These are phyloP conservation scores for Colletotrichum sp. DNA, from an alignment of 2,329 filamentous ascomycete species.

Conservation along the genomic window DNA sequence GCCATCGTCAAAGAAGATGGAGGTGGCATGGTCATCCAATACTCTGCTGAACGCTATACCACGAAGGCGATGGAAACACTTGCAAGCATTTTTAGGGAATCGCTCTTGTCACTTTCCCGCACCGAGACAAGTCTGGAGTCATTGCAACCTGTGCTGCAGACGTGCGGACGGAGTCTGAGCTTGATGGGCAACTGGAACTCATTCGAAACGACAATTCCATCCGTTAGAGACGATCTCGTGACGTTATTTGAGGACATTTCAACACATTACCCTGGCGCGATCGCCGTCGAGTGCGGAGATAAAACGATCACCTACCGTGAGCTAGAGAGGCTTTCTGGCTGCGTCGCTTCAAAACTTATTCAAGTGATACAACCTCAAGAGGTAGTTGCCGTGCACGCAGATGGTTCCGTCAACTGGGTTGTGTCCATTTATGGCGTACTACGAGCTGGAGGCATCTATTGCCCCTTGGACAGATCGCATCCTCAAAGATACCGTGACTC, in stretches of 20 bases:
- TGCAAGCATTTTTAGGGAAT: not conserved
- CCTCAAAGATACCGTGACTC: constrained; percentile 25
- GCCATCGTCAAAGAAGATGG: not conserved
- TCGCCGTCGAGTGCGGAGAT: not conserved
- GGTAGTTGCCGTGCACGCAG: constrained; percentile 36
- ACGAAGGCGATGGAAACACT: not conserved
- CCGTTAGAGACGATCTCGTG: not conserved
- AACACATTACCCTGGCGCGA: no score
- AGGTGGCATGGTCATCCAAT: not conserved
- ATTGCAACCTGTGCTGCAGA: not conserved
- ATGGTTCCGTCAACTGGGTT: constrained; percentile 38
- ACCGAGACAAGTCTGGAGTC: not conserved
- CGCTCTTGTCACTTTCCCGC: not conserved
- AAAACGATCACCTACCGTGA: not conserved
- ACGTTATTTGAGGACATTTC: not conserved
- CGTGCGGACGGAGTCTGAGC: not conserved
- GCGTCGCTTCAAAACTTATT: constrained; percentile 3
- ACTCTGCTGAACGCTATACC: not conserved
- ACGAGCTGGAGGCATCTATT: constrained; percentile 36
- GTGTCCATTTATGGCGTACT: constrained; percentile 37
- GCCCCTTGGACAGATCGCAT: constrained; percentile 29
- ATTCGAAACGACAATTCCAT: not conserved
- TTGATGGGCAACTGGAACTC: not conserved
- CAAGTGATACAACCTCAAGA: constrained; percentile 23
- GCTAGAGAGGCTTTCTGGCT: not conserved